phyloP scores from a whole-genome alignment of 1,284 basidiomycete species.

The Sporisorium scitamineum region DNA sequence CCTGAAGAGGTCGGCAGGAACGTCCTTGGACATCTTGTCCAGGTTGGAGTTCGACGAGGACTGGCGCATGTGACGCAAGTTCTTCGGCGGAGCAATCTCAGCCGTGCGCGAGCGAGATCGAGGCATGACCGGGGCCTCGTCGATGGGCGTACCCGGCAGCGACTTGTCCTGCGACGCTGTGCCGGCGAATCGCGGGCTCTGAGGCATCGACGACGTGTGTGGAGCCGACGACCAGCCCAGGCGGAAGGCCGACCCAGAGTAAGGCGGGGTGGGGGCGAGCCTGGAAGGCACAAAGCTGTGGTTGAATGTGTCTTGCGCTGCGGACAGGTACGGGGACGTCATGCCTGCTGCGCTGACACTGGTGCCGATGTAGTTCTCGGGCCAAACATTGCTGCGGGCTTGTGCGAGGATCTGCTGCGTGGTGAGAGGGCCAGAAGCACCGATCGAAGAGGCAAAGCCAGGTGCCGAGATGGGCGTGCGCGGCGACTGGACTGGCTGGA shows the following conservation, averaged over 20 bases:
- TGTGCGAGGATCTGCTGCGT: conserved; percentile 50
- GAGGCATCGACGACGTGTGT: conserved; percentile 19
- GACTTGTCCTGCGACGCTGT: conserved; percentile 19
- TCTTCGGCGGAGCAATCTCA: conserved; percentile 32
- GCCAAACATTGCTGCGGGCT: conserved; percentile 46
- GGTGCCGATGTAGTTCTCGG: conserved; percentile 38
- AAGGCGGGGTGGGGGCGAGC: conserved; percentile 30
- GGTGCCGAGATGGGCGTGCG: conserved; percentile 12
- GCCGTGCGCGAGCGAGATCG: conserved; percentile 26
- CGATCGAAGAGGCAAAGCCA: not conserved
- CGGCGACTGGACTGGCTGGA: conserved; percentile 4
- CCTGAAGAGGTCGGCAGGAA: conserved; percentile 21
- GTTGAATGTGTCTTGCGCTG: conserved; percentile 28
- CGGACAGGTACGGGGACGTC: conserved; percentile 29
- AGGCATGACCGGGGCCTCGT: not conserved
- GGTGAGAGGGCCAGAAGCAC: conserved; percentile 23
- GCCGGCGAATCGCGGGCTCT: conserved; percentile 7
- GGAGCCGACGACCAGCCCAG: conserved; percentile 23
- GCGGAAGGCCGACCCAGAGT: conserved; percentile 12
- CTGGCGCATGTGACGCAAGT: conserved; percentile 39
- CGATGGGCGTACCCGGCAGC: conserved; percentile 14
- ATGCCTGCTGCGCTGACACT: conserved; percentile 38
- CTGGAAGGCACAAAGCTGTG: conserved; percentile 27
- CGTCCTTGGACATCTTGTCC: conserved; percentile 16
- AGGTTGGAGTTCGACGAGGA: conserved; percentile 29